These are phyloP conservation scores for Trichosporon sp. DNA, from an alignment of 1,284 basidiomycete species.

Conservation along the genomic window DNA sequence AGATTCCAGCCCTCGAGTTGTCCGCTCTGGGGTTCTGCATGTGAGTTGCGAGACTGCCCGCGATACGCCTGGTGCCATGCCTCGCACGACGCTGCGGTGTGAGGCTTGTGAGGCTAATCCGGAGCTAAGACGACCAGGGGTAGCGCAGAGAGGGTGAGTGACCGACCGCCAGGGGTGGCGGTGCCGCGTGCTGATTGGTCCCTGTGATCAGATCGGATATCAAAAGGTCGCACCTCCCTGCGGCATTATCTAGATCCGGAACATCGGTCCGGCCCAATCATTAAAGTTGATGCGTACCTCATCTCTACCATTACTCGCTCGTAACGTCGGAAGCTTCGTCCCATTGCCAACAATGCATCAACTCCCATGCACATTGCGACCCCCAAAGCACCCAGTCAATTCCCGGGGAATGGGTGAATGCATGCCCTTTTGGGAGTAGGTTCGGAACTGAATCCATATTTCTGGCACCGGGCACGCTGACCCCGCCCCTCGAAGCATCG, in stretches of 20 bases:
- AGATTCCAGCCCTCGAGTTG: neutral
- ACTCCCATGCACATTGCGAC: too few relatives aligned
- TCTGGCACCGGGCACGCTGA: too few relatives aligned
- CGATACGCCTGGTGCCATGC: neutral
- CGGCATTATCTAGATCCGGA: conserved; percentile 12
- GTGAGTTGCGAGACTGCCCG: neutral
- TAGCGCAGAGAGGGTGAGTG: neutral
- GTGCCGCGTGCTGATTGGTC: neutral
- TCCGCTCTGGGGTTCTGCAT: neutral
- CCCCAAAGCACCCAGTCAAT: too few relatives aligned
- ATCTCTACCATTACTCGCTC: too few relatives aligned
- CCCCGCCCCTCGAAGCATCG: too few relatives aligned
- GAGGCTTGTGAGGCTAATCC: neutral
- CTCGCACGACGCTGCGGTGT: neutral
- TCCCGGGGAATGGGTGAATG: too few relatives aligned
- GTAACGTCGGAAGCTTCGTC: too few relatives aligned
- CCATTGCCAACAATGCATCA: too few relatives aligned
- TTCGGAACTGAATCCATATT: too few relatives aligned
- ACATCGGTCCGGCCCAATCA: neutral
- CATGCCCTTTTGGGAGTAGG: too few relatives aligned
- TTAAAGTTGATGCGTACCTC: too few relatives aligned
- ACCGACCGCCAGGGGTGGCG: neutral
- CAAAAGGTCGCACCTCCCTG: conserved; percentile 8
- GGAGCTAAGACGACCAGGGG: neutral
- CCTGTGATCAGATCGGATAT: conserved; percentile 9